Percentiles rank a stretch among this genome's conserved stretches.
Evolutionary conservation across 2,329 filamentous ascomycete genomes (phyloP).

Genomic region (Aureobasidium lini): DNA sequence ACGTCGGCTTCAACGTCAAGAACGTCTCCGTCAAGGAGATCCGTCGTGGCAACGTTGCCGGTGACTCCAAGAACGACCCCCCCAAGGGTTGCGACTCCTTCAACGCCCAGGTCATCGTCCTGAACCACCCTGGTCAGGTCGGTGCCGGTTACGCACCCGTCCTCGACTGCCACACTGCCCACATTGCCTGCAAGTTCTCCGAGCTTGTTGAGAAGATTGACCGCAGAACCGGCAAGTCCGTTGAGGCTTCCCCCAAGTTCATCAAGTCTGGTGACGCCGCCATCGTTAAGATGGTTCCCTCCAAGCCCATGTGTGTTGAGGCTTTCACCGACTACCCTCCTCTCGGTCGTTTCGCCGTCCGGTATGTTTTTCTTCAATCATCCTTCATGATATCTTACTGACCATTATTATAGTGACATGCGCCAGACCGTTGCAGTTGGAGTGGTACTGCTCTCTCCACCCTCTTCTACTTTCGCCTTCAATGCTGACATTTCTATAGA

Average conservation of each 20-base stretch:
- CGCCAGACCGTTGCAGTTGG: slow-evolving; percentile 73
- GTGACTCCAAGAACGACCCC: slow-evolving; percentile 99
- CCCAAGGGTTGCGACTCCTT: slow-evolving; percentile 82
- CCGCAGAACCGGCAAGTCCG: slow-evolving; percentile 97
- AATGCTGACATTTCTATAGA: neutral
- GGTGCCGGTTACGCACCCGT: slow-evolving; percentile 98
- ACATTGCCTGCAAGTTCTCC: slow-evolving; percentile 99
- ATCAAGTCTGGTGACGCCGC: slow-evolving; percentile 99
- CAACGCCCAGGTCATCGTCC: slow-evolving; percentile 99
- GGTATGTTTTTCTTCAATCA: slow-evolving; percentile 66
- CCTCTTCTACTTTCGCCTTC: too few species aligned
- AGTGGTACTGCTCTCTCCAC: slow-evolving; percentile 41
- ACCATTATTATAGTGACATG: neutral
- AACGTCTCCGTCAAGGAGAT: slow-evolving; percentile 99
- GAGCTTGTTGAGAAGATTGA: slow-evolving; percentile 99
- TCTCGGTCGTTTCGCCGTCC: slow-evolving; percentile 99
- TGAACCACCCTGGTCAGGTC: slow-evolving; percentile 99
- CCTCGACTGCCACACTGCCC: slow-evolving; percentile 99
- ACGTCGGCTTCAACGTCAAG: slow-evolving; percentile 99
- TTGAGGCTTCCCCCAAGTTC: slow-evolving; percentile 92
- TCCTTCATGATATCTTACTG: neutral
- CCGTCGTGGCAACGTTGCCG: slow-evolving; percentile 98
- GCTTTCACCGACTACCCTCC: slow-evolving; percentile 99
- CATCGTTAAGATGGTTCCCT: slow-evolving; percentile 99
- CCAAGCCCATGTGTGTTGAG: slow-evolving; percentile 99